Conservation (phyloP, 2,329 filamentous ascomycete species). For the Stachybotrys echinatus region DNA sequence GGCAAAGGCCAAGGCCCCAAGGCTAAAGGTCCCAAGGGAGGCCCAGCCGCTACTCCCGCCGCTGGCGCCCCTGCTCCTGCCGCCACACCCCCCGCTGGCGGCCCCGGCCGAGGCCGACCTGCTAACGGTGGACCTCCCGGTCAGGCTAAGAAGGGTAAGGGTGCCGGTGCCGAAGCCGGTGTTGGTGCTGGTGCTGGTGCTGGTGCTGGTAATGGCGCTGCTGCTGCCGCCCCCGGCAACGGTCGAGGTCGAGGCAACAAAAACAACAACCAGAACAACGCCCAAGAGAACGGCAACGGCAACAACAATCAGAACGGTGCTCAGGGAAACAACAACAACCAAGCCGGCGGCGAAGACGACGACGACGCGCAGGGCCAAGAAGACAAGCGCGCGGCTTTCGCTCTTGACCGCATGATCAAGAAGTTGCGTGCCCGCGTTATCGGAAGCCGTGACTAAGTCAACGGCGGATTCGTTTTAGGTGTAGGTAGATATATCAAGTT, state of each 20-base stretch:
- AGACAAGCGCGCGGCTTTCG: not conserved
- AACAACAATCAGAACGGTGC: not conserved
- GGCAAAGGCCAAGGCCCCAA: not conserved
- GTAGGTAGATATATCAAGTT: not conserved
- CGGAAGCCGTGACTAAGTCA: not conserved
- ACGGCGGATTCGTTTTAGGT: not conserved
- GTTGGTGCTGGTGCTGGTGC: no score
- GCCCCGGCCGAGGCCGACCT: not conserved
- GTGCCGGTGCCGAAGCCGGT: not conserved
- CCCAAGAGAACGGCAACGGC: conserved; percentile 4
- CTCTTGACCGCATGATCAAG: not conserved
- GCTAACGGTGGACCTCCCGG: no score
- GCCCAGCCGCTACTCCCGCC: not conserved
- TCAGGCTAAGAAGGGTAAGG: no score
- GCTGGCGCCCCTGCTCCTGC: not conserved
- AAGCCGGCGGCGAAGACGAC: not conserved
- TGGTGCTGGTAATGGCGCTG: no score
- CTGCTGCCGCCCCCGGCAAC: not conserved
- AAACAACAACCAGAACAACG: not conserved
- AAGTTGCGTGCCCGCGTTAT: conserved; percentile 1
- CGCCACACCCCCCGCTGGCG: not conserved
- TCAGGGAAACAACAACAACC: not conserved
- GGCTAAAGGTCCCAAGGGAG: not conserved
- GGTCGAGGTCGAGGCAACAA: no score
- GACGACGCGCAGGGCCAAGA: no score